Base-by-base conservation (phyloP, 1,284 basidiomycete genomes). In the Phlebopus sp. region DNA sequence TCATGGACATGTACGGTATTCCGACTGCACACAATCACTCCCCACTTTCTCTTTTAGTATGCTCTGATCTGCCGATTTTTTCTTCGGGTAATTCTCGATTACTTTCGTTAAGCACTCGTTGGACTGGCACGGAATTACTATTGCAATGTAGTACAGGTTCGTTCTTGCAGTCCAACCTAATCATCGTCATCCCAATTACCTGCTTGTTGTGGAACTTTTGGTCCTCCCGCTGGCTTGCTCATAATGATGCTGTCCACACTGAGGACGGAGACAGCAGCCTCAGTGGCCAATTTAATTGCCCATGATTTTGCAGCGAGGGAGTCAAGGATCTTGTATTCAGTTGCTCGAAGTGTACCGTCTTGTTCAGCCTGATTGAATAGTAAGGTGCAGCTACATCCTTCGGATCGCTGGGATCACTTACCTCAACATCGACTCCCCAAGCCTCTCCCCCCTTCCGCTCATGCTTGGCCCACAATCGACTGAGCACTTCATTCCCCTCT, bases 241-340 rank as follows among this genome's bases (percentile, higher is more conserved):
- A 97, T 96, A 72, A 99, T 99, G 69, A 98, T 97, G 59, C 90
- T 92, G 70, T 99, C 97, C 9, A 99, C 97, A 50, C 87, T 89
- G 40, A 99, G 81, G 18, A 99, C 93, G 0, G 90, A 86, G 45
- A 95, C 83, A 2, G 97, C 97, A 4, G 97, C 95, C 64, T 97
- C 95, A 0, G 94, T 95, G 13, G 89, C 93, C 25, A 94, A 81
- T 51, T 81, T 77, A 55, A 97, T 80, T 1, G 92, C 92, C 92
- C 93, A 97, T 8, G 82, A 75, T 69, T 96, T 97, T 14, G 91
- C 90, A 7, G 86, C 87, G 2, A 97, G 75, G 19, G 93, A 86
- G 65, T 97, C 93, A 51, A 84, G 78, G 54, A 94, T 91, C 55
- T 82, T 74, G 67, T 77, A 73, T 50, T 82, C 75, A 25, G 76